A percentile compares a stretch with the other conserved stretches of the same genome.
Conservation (phyloP, 2,329 filamentous ascomycete genomes). For the Gliomastix tumulicola region DNA sequence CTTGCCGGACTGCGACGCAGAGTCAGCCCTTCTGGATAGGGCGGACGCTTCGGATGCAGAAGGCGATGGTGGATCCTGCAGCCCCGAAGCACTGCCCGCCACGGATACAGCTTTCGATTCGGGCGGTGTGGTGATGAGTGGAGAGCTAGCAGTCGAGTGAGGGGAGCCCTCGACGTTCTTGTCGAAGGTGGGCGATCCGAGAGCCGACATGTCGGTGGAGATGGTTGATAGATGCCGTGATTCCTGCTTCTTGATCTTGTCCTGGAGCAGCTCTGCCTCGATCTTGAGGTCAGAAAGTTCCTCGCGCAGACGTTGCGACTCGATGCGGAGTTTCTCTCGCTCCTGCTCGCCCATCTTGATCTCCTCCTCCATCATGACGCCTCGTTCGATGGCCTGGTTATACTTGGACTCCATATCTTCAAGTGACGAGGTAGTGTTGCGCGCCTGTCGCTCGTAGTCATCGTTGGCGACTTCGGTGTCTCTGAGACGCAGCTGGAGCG, state of each 20-base stretch:
- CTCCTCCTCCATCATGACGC: slow-evolving; percentile 91
- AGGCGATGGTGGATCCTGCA: slow-evolving; percentile 84
- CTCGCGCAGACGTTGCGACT: slow-evolving; percentile 81
- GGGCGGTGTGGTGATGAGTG: slow-evolving; percentile 82
- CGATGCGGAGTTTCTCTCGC: slow-evolving; percentile 80
- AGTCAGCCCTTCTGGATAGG: slow-evolving; percentile 42
- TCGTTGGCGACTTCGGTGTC: slow-evolving; percentile 98
- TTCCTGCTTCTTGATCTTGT: slow-evolving; percentile 77
- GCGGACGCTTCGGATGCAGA: slow-evolving; percentile 83
- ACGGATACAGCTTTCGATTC: slow-evolving; percentile 58
- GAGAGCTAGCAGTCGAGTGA: slow-evolving; percentile 79
- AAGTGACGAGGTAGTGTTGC: slow-evolving; percentile 90
- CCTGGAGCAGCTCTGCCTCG: slow-evolving; percentile 87
- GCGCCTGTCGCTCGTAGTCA: slow-evolving; percentile 93
- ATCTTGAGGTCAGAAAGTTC: slow-evolving; percentile 91
- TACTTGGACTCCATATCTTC: slow-evolving; percentile 98
- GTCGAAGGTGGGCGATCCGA: slow-evolving; percentile 68
- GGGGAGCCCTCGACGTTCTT: slow-evolving; percentile 59
- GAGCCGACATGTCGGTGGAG: slow-evolving; percentile 54
- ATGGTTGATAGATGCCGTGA: slow-evolving; percentile 50
- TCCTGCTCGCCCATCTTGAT: slow-evolving; percentile 88
- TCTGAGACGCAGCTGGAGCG: slow-evolving; percentile 74
- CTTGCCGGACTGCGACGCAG: slow-evolving; percentile 17
- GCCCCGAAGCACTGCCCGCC: slow-evolving; percentile 52
- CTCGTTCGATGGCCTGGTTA: slow-evolving; percentile 86